Base-by-base conservation (phyloP, 2,329 filamentous ascomycete genomes). In the Metarhizium guizhouense region DNA sequence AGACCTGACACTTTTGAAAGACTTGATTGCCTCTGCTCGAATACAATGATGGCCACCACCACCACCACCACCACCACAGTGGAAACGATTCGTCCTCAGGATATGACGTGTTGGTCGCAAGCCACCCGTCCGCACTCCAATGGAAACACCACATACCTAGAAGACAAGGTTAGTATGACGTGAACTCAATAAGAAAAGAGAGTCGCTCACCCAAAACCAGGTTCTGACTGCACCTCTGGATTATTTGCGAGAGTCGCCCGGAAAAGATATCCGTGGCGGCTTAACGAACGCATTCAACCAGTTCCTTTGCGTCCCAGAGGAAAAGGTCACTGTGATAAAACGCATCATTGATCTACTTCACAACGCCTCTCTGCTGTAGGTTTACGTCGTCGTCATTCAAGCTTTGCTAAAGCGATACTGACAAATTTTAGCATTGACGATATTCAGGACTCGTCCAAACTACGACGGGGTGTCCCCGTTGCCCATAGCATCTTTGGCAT, bases 271-370 rank as follows among this genome's bases (percentile, higher is more conserved):
- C 11, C 53, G 53, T 20, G 32, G 48, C 16, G 38, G 48, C 16
- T 36, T 55, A 7, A 51, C 30, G 16, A 50, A 51, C 7, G 85
- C 87, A 18, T 91, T 92, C 74, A 89, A 92, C 65, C 77, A 77
- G 43, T 90, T 85, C 84, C 73, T 91, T 7, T 76, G 85, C 55
- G 87, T 92, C 20, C 87, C 88, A 0, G 68, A 76, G 10, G 79
- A 83, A 57, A 82, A 80, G 59, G 75, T 92, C 51, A 79, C 79
- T 47, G 76, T 88, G 52, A 90, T 93, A 63, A 89, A 84, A 32
- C 82, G 81, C 56, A 86, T 89, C 1, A 81, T 92, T 7, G 84
- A 84, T 60, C 90, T 90, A 85, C 77, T 92, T 51, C 88, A 92
- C 70, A 90, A 87, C 42, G 59, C 59, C 3, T 59, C 58, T 2